Evolutionary conservation across 495 filamentous ascomycete species (phyloP), one percentile per base, ranked within the genome.

Genomic region (Neurospora discreta): DNA sequence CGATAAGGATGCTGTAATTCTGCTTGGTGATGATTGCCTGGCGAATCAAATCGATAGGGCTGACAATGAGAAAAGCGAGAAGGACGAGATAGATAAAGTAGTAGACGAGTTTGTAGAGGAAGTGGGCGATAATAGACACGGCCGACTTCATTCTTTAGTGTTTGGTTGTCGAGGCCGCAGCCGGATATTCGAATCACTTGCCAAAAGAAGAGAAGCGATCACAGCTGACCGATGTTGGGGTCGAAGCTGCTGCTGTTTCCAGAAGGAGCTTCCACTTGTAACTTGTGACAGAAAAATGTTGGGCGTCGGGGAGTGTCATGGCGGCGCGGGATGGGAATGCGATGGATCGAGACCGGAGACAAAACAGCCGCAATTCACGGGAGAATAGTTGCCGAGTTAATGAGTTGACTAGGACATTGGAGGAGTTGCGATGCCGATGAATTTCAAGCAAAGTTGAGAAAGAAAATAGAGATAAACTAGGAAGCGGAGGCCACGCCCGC

Each of bases 51-150:
- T 97, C 93, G 76, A 85, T 91, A 10, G 95, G 96, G 1, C 92
- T 93, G 76, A 97, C 85, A 77, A 95, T 83, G 69, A 97, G 84
- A 68, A 97, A 86, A 75, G 84, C 85, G 77, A 91, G 81, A 42
- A 93, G 86, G 76, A 95, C 76, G 75, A 94, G 78, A 81, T 90
- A 90, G 76, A 98, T 84, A 77, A 94, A 75, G 77, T 88, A 89
- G 82, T 95, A 98, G 74, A 89, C 86, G 69, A 89, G 90, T 73
- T 85, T 89, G 85, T 98, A 97, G 77, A 93, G 87, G 79, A 97
- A 89, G 76, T 89, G 90, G 79, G 91, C 91, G 77, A 92, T 71
- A 70, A 81, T 77, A 20, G 75, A 77, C 2, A 73, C 70, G 69
- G 73, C 76, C 70, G 77, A 78, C 82, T 80, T 83, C 73, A 71